Evolutionary conservation across 2,329 filamentous ascomycete genomes (phyloP).

Genomic region (Penicillium palitans): DNA sequence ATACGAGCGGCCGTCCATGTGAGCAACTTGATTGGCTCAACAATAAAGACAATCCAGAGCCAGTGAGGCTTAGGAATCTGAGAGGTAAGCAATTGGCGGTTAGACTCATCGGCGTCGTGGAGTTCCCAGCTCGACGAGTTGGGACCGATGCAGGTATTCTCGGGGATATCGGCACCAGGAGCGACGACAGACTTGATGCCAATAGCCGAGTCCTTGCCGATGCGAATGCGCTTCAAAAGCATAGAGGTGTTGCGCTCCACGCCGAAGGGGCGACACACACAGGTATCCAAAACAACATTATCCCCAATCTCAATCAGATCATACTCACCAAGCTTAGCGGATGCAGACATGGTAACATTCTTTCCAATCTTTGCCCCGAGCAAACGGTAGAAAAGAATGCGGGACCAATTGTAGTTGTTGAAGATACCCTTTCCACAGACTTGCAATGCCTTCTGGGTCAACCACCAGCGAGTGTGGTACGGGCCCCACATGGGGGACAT

Average conservation of each 20-base stretch:
- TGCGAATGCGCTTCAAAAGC: slow-evolving; percentile 55
- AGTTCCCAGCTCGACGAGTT: slow-evolving; percentile 61
- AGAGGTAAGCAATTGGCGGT: slow-evolving; percentile 47
- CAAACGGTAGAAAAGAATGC: slow-evolving; percentile 51
- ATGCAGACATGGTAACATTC: slow-evolving; percentile 50
- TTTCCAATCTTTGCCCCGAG: slow-evolving; percentile 57
- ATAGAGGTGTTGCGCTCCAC: slow-evolving; percentile 60
- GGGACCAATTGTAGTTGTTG: slow-evolving; percentile 36
- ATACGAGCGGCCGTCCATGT: slow-evolving; percentile 47
- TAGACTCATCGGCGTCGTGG: slow-evolving; percentile 46
- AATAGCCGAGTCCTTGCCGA: slow-evolving; percentile 52
- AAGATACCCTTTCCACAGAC: slow-evolving; percentile 47
- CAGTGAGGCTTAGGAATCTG: slow-evolving; percentile 49
- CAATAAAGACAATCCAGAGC: slow-evolving; percentile 45
- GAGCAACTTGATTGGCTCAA: slow-evolving; percentile 45
- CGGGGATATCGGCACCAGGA: slow-evolving; percentile 51
- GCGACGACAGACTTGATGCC: slow-evolving; percentile 54
- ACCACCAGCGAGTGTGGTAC: slow-evolving; percentile 62
- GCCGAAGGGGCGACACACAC: slow-evolving; percentile 55
- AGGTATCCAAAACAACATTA: slow-evolving; percentile 49
- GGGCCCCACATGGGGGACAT: slow-evolving; percentile 61
- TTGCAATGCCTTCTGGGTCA: slow-evolving; percentile 55
- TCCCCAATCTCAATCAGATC: slow-evolving; percentile 58
- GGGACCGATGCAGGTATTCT: slow-evolving; percentile 55
- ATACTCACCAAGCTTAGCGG: slow-evolving; percentile 54